A percentile compares a stretch with the other conserved stretches of the same genome.
Conservation (phyloP, 257 asterid species). For the Echium plantagineum region DNA sequence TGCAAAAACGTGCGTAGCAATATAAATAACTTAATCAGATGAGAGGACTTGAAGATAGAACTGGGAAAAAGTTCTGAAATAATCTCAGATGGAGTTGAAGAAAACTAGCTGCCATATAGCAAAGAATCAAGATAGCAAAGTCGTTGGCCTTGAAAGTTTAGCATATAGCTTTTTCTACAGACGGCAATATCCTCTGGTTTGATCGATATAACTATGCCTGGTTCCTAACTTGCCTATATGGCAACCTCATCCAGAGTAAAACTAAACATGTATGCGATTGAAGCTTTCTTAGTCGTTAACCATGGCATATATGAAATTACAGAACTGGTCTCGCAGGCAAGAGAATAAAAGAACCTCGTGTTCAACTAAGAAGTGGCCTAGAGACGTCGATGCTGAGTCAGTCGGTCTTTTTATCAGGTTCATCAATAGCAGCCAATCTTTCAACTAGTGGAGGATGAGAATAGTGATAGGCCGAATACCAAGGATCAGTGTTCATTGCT, state of each 20-base stretch:
- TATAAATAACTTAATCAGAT: too few species aligned
- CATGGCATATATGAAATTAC: not conserved
- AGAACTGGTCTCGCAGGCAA: not conserved
- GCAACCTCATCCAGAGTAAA: not conserved
- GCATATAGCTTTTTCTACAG: too few species aligned
- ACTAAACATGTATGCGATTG: conserved; percentile 1
- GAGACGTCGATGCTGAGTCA: conserved; percentile 12
- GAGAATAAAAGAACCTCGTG: not conserved
- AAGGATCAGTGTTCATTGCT: conserved; percentile 86
- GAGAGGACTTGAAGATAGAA: too few species aligned
- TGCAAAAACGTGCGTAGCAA: too few species aligned
- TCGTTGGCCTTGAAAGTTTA: too few species aligned
- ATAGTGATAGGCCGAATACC: conserved; percentile 96
- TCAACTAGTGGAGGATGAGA: conserved; percentile 97
- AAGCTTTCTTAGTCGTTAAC: not conserved
- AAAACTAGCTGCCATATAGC: not conserved
- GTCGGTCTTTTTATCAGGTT: conserved; percentile 62
- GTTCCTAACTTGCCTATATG: not conserved
- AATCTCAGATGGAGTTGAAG: not conserved
- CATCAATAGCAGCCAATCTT: conserved; percentile 74
- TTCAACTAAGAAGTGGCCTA: conserved; percentile 1
- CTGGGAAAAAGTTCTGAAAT: too few species aligned
- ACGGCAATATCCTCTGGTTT: not conserved
- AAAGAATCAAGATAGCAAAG: too few species aligned
- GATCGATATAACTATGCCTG: not conserved